Base-by-base conservation (phyloP, 2,329 filamentous ascomycete genomes). In the Cadophora gregata region DNA sequence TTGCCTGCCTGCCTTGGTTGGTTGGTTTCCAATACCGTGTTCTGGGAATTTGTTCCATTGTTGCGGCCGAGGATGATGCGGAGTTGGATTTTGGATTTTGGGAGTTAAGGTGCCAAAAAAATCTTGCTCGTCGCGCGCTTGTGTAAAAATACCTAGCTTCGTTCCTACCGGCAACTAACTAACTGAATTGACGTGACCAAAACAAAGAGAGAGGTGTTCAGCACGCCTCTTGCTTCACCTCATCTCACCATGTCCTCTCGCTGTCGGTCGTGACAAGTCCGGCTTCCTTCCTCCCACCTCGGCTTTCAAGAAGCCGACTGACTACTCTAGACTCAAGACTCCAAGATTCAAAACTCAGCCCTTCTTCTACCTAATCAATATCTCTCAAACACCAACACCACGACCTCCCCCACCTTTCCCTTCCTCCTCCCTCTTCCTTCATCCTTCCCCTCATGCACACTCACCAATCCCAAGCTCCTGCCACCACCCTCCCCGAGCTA, bases 61-160 rank as follows among this genome's bases (percentile, higher is more conserved):
- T n/a, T n/a, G n/a, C n/a, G n/a, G n/a, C n/a, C n/a, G n/a, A n/a
- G n/a, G n/a, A n/a, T n/a, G n/a, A n/a, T n/a, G n/a, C n/a, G n/a
- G n/a, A n/a, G n/a, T n/a, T n/a, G n/a, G n/a, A n/a, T 9, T 9
- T 38, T 14, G 36, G 38, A 21, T 31, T 24, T 29, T 29, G 25
- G 6, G 33, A 2, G 4, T 31, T 19, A 55, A 56, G 29, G 53
- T 56, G 53, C 53, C 36, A 21, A 33, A 51, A 51, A 2, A 21
- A 47, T 6, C 8, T 36, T 9, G 19, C 27, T 4, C 25, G 14
- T 8, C n/a, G n/a, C n/a, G n/a, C 29, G n/a, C 27, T n/a, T 36
- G 9, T 36, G 9, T n/a, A 36, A 56, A 56, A 56, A 56, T 56
- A 56, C n/a, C n/a, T n/a, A n/a, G n/a, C n/a, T n/a, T n/a, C n/a